Evolutionary conservation across 192 early-diverging fungal genomes (phyloP), one percentile per base, ranked within the genome.

Genomic region (Podochytrium sp.): DNA sequence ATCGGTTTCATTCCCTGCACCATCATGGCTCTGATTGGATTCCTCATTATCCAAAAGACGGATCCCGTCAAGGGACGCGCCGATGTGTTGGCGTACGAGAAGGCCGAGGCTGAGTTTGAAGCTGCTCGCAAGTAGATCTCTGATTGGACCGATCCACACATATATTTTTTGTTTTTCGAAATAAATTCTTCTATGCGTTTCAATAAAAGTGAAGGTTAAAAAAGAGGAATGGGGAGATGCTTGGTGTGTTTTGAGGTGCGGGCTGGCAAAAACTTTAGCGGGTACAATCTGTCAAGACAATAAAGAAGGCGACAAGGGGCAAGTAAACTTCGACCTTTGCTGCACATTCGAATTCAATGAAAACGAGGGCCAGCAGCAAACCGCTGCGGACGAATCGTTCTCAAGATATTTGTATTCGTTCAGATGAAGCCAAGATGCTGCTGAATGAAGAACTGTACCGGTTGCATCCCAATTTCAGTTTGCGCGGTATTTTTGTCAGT

Each of bases 1-100:
- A 65, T 65, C 47, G 63, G 29, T 20, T 65, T 65, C 25, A 43
- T 65, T 30, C 63, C 63, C n/a, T 65, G 63, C 33, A 69, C 66
- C 50, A 69, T 69, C 66, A 7, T 69, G 6, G 34, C 53, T 6
- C 20, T 69, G 16, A 35, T 55, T 30, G 66, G 66, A 32, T 69
- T 69, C 38, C 0, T 69, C 32, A 69, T 69, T 18, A 69, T 69
- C 2, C 66, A 69, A 34, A 37, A n/a, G 14, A 55, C 66, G 1
- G 39, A 69, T 35, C 66, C 66, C 10, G 66, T 39, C 2, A 69
- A 69, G 66, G 66, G 33, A 23, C 49, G 53, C 35, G 10, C 2
- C 14, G 66, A 69, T 38, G 66, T 69, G 6, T 16, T 69, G 30
- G 51, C 47, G 10, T 69, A 39, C 38, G 71, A 73, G 38, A 35